Conservation (phyloP, 805 yeast genomes). For the Yarrowia sp. region DNA sequence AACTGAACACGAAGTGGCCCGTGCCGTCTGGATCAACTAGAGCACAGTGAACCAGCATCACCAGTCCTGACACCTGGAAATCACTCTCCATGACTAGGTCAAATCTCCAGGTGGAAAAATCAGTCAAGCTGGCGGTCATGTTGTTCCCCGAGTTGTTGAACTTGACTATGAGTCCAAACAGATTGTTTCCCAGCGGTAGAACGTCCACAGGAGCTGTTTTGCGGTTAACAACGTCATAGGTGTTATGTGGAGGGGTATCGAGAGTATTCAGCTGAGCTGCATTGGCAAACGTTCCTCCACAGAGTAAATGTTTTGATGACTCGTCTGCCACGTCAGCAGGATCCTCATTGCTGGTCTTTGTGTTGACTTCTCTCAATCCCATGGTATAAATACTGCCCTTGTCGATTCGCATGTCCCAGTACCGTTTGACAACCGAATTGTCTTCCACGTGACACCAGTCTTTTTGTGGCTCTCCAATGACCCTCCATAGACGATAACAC, state of each 20-base stretch:
- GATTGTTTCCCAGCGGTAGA: conserved; percentile 1
- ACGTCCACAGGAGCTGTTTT: conserved; percentile 26
- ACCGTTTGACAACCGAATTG: conserved; percentile 29
- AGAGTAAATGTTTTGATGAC: not conserved
- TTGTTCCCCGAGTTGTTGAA: conserved; percentile 35
- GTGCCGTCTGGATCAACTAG: conserved; percentile 28
- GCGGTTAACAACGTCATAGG: conserved; percentile 28
- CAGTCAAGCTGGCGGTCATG: conserved; percentile 28
- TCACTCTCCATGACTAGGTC: conserved; percentile 20
- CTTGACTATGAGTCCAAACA: conserved; percentile 18
- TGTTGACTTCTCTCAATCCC: conserved; percentile 16
- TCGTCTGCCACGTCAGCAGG: not conserved
- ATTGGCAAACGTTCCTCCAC: conserved; percentile 22
- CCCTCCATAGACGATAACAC: conserved; percentile 16
- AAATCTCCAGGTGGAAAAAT: conserved; percentile 27
- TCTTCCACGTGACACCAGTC: conserved; percentile 37
- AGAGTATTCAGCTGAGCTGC: conserved; percentile 20
- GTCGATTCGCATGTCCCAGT: conserved; percentile 29
- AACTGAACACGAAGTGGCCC: conserved; percentile 20
- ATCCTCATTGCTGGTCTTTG: not conserved
- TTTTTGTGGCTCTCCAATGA: conserved; percentile 9
- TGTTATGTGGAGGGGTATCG: conserved; percentile 20
- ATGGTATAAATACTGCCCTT: conserved; percentile 35
- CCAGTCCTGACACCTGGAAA: conserved; percentile 13
- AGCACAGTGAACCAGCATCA: conserved; percentile 33